These are phyloP conservation scores for Serendipita indica DNA, from an alignment of 768 basidiomycete genomes.

Conservation along the genomic window DNA sequence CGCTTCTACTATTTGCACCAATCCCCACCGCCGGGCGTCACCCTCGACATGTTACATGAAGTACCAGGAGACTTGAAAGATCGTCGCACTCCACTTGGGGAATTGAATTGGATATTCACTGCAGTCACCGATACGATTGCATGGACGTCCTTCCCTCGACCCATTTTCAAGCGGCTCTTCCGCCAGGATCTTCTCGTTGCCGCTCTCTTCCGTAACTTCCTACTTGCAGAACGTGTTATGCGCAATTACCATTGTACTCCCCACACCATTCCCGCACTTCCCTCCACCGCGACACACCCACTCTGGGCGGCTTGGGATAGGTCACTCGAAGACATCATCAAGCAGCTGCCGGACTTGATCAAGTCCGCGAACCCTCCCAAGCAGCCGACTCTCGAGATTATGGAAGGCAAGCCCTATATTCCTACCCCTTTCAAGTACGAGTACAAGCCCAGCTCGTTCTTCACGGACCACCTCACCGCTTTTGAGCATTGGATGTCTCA, in stretches of 20 bases:
- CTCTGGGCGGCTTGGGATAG: conserved; percentile 98
- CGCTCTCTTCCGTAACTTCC: conserved; percentile 91
- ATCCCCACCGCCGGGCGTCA: conserved; percentile 63
- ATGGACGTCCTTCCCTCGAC: conserved; percentile 92
- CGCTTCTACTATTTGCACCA: conserved; percentile 80
- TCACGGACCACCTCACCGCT: conserved; percentile 88
- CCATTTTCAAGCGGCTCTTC: conserved; percentile 86
- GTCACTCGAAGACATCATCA: conserved; percentile 83
- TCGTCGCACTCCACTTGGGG: conserved; percentile 86
- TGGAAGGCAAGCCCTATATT: conserved; percentile 4
- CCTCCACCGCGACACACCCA: conserved; percentile 90
- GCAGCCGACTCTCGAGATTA: conserved; percentile 10
- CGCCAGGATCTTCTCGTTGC: conserved; percentile 92
- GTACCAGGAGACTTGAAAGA: conserved; percentile 96
- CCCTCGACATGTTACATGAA: conserved; percentile 82
- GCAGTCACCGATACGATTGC: conserved; percentile 98
- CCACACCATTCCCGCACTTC: conserved; percentile 79
- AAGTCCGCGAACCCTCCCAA: conserved; percentile 23
- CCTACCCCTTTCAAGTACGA: conserved; percentile 26
- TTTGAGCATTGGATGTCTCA: conserved; percentile 98
- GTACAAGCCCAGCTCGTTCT: conserved; percentile 83
- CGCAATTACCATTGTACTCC: conserved; percentile 96
- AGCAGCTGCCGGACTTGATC: conserved; percentile 72
- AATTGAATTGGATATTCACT: conserved; percentile 99
- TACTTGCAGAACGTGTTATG: conserved; percentile 95